Evolutionary conservation across 2,329 filamentous ascomycete genomes (phyloP), one percentile per base, ranked within the genome.

Genomic region (Talaromyces verruculosus): DNA sequence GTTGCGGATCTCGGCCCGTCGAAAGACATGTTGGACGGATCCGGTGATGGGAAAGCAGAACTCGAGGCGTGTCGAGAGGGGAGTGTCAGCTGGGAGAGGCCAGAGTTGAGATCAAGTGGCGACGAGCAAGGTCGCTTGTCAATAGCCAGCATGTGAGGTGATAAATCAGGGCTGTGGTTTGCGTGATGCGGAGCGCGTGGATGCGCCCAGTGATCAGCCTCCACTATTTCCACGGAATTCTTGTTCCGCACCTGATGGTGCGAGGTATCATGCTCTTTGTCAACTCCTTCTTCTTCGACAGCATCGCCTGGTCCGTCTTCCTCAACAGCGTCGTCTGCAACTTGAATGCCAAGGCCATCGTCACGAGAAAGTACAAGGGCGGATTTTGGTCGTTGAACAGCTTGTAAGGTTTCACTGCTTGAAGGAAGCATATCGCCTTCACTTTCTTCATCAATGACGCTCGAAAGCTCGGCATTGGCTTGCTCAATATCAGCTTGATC

Each of bases 41-140:
- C 79, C 0, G 81, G 81, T 45, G 81, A 83, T 2, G 81, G 81
- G 58, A 81, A 80, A 10, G 79, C 76, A 8, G 80, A 80, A 64
- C 78, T 78, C 7, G 76, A 75, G 11, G 76, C 77, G 39, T 74
- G 72, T 5, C 75, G 74, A 28, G 78, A 74, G 17, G 76, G 77
- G 5, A 80, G 76, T 22, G 77, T 75, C 47, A 80, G 75, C 33
- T 75, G 77, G 30, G 81, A 76, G n/a, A 78, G 75, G 53, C 71
- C 75, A 55, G 76, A 76, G 19, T 51, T 67, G 35, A 81, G 74
- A 55, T 80, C 76, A 33, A 79, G 71, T 5, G 80, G 78, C 11
- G 80, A 80, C 33, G 80, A 79, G n/a, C 72, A 70, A 43, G 80
- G 78, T 17, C 77, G 77, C 63, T 78, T 80, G 45, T 79, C 77